Conservation (phyloP, 2,329 filamentous ascomycete genomes). For the Trichoderma polysporum region DNA sequence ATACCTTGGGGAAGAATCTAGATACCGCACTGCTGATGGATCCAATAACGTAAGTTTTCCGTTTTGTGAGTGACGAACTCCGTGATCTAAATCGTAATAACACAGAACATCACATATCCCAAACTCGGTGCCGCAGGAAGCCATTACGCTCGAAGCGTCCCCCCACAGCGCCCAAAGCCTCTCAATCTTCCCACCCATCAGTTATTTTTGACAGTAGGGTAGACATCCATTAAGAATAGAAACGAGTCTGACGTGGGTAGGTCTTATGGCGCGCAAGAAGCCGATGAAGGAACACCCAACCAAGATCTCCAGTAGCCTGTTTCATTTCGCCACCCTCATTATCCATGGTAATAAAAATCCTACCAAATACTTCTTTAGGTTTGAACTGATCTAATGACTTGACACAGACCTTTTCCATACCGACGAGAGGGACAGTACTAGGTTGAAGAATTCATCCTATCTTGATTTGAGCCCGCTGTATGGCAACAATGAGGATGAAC, state of each 20-base stretch:
- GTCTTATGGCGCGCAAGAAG: slow-evolving; percentile 31
- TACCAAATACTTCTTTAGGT: background rate
- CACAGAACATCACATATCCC: slow-evolving; percentile 28
- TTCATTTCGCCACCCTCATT: slow-evolving; percentile 52
- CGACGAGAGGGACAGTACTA: slow-evolving; percentile 32
- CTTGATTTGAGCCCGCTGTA: slow-evolving; percentile 48
- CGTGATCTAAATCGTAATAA: background rate
- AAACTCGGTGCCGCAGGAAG: slow-evolving; percentile 33
- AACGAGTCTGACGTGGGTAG: background rate
- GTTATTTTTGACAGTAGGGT: slow-evolving; percentile 32
- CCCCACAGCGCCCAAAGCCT: slow-evolving; percentile 27
- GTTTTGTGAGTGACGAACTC: background rate
- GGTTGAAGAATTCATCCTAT: slow-evolving; percentile 44
- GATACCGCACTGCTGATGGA: slow-evolving; percentile 32
- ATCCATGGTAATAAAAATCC: slow-evolving; percentile 43
- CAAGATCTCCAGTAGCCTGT: slow-evolving; percentile 46
- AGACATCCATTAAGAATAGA: background rate
- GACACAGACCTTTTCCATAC: slow-evolving; percentile 37
- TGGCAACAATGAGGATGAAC: slow-evolving; percentile 37
- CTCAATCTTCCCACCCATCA: slow-evolving; percentile 31
- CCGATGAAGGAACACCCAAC: slow-evolving; percentile 37
- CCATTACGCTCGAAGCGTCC: slow-evolving; percentile 33
- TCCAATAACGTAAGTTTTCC: slow-evolving; percentile 26
- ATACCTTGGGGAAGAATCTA: slow-evolving; percentile 29
- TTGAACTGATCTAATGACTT: background rate